A percentile compares a stretch with the other conserved stretches of the same genome.
Evolutionary conservation across 352 stramenopile species (phyloP).

Genomic region (Plasmopara halstedii): DNA sequence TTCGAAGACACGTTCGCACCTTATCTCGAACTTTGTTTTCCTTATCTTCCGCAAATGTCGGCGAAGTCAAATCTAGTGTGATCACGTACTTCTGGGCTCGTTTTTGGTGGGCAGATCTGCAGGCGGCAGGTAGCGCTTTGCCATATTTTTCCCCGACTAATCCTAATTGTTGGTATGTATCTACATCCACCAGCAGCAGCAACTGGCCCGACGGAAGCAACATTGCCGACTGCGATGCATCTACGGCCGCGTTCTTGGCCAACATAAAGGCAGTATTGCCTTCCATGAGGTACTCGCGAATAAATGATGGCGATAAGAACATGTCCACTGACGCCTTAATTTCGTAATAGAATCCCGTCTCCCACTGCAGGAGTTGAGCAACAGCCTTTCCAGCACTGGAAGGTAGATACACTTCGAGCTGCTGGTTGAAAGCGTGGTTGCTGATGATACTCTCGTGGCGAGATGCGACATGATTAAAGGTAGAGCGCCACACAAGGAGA

Average conservation of each 20-base stretch:
- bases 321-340: conserved; percentile 38
- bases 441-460: conserved; percentile 37
- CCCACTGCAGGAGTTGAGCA: conserved; percentile 57
- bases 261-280: conserved; percentile 57
- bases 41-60: conserved; percentile 21
- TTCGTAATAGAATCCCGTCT: conserved; percentile 81
- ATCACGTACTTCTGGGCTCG: conserved; percentile 52
- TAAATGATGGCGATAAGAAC: conserved; percentile 54
- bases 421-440: conserved; percentile 52
- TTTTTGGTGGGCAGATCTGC: conserved; percentile 15
- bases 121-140: conserved; percentile 14
- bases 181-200: conserved; percentile 50
- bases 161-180: conserved; percentile 66
- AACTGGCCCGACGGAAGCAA: conserved; percentile 61
- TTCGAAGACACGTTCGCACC: conserved; percentile 36
- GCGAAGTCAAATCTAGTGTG: conserved; percentile 46
- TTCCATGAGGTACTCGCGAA: conserved; percentile 47
- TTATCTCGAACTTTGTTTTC: conserved; percentile 23
- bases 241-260: conserved; percentile 66
- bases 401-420: conserved; percentile 63
- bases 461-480: conserved; percentile 32
- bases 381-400: conserved; percentile 18
- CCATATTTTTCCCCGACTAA: conserved; percentile 63
- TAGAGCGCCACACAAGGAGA: conserved; percentile 62
- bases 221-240: conserved; percentile 45